phyloP scores from a whole-genome alignment of 306 rosid genomes.

The Acacia confusa region DNA sequence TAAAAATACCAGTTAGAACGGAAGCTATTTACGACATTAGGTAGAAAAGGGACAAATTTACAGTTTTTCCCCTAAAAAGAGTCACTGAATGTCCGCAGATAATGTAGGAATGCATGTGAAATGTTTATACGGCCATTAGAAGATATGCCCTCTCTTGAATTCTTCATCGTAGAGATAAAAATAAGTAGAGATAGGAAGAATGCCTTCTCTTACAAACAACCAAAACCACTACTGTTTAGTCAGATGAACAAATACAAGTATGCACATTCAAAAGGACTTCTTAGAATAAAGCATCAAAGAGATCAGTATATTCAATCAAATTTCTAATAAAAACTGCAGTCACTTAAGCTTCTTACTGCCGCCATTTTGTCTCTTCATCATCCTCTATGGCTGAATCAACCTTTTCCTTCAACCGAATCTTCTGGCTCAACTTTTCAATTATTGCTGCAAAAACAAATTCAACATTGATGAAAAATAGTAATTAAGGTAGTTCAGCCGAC shows the following conservation, averaged over 20 bases:
- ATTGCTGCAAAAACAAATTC: slow-evolving; percentile 54
- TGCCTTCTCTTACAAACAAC: slow-evolving; percentile 22
- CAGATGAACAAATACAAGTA: slow-evolving; percentile 5
- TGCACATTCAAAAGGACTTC: background rate
- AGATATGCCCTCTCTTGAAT: slow-evolving; percentile 12
- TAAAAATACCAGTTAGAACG: slow-evolving; percentile 4
- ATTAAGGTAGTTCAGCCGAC: background rate
- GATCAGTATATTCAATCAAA: slow-evolving; percentile 17
- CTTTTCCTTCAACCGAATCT: slow-evolving; percentile 46
- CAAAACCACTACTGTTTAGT: slow-evolving; percentile 4
- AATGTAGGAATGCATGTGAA: slow-evolving; percentile 1
- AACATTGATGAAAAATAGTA: slow-evolving; percentile 7
- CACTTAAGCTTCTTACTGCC: slow-evolving; percentile 51
- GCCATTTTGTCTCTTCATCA: slow-evolving; percentile 91
- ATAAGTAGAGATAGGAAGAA: background rate
- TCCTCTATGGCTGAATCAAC: slow-evolving; percentile 45
- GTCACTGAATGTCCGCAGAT: background rate
- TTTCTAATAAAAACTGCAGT: background rate
- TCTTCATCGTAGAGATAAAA: background rate
- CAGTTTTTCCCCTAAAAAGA: slow-evolving; percentile 13
- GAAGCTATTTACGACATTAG: slow-evolving; percentile 10
- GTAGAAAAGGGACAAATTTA: slow-evolving; percentile 6
- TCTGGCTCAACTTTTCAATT: slow-evolving; percentile 63
- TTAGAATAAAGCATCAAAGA: background rate
- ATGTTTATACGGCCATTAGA: background rate